These are phyloP conservation scores for Polymyxa betae DNA, from an alignment of 208 protist species.

Conservation along the genomic window DNA sequence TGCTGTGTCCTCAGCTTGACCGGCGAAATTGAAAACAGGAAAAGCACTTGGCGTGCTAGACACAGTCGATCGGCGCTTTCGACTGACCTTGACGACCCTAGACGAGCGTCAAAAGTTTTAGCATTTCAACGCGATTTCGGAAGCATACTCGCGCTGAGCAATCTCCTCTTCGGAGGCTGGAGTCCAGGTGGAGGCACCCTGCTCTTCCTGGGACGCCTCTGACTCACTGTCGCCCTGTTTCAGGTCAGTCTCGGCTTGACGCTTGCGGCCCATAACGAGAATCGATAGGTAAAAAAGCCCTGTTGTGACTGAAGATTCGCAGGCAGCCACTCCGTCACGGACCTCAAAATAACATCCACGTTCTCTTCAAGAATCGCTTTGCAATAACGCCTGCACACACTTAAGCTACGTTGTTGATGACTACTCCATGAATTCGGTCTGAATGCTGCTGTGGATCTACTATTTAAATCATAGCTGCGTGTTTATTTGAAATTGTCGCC, in stretches of 20 bases:
- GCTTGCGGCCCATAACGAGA: background rate
- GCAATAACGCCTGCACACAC: too few species aligned
- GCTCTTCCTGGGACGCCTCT: background rate
- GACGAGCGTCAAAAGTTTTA: background rate
- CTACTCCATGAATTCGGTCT: too few species aligned
- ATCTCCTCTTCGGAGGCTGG: background rate
- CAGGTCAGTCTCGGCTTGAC: background rate
- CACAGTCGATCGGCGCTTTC: background rate
- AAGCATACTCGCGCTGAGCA: background rate
- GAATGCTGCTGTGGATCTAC: too few species aligned
- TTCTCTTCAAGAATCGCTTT: too few species aligned
- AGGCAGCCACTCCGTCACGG: too few species aligned
- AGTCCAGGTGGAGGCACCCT: background rate
- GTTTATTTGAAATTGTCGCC: too few species aligned
- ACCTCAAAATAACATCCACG: too few species aligned
- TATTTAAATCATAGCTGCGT: too few species aligned
- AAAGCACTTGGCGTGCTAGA: background rate
- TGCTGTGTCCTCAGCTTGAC: background rate
- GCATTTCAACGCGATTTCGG: background rate
- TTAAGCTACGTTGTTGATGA: too few species aligned
- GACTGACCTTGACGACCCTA: conserved; percentile 9
- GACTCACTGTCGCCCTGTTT: background rate
- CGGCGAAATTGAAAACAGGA: background rate
- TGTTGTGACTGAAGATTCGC: too few species aligned
- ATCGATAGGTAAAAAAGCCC: too few species aligned